These are phyloP conservation scores for Nakataea oryzae DNA, from an alignment of 2,329 filamentous ascomycete genomes.

Conservation along the genomic window DNA sequence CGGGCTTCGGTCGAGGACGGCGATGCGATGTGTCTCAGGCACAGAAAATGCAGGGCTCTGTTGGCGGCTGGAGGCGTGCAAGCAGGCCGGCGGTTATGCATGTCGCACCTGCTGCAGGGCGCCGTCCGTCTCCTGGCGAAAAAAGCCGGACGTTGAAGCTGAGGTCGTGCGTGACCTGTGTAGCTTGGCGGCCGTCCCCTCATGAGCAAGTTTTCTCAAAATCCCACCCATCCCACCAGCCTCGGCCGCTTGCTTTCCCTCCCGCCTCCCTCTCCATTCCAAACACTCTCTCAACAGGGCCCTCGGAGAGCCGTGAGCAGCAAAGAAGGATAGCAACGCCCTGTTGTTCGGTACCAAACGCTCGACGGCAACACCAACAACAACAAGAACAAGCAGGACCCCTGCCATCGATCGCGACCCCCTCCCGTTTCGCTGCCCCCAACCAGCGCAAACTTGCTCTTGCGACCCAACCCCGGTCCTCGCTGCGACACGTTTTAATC, in stretches of 20 bases:
- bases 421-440: neutral
- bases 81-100: neutral
- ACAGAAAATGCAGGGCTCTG: too few species aligned
- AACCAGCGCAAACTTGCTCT: slow-evolving; percentile 4
- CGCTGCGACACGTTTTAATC: neutral
- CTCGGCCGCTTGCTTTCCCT: neutral
- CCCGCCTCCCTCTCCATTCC: neutral
- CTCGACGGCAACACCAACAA: too few species aligned
- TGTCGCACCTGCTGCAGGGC: neutral
- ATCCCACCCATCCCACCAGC: neutral
- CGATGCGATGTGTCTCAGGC: too few species aligned
- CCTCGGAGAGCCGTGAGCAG: too few species aligned
- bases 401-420: slow-evolving; percentile 2
- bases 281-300: neutral
- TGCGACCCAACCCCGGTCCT: neutral
- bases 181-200: too few species aligned
- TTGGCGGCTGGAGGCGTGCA: neutral
- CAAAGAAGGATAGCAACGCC: neutral
- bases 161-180: neutral
- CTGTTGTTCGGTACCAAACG: neutral
- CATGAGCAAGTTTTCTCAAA: neutral
- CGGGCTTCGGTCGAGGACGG: too few species aligned
- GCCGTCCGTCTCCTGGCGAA: neutral
- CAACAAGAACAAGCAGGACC: neutral
- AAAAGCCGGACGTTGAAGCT: neutral